Evolutionary conservation across 1,284 basidiomycete genomes (phyloP).

Genomic region (Ustilago cynodontis): DNA sequence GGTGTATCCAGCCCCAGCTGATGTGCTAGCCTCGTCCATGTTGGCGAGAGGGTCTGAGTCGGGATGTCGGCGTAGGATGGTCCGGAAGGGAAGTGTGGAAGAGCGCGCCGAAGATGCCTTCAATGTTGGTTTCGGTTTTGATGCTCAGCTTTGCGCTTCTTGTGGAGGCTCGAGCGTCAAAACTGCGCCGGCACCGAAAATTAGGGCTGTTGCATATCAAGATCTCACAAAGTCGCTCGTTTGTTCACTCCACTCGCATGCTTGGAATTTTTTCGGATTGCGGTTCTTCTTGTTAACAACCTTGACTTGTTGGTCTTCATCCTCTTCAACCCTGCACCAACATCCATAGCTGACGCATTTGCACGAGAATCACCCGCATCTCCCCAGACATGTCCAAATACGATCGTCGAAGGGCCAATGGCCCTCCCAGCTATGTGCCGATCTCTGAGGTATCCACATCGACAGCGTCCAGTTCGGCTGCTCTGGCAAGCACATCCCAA

Average conservation of each 20-base stretch:
- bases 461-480: constrained; percentile 9
- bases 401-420: constrained; percentile 50
- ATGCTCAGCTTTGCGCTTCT: constrained; percentile 12
- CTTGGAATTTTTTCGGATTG: constrained; percentile 14
- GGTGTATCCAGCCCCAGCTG: neutral
- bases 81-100: neutral
- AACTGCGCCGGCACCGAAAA: neutral
- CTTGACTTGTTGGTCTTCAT: constrained; percentile 3
- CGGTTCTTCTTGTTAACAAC: constrained; percentile 1
- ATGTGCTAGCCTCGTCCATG: constrained; percentile 20
- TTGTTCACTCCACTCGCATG: constrained; percentile 19
- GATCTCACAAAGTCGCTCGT: constrained; percentile 15
- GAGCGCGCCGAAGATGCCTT: neutral
- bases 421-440: constrained; percentile 34
- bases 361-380: neutral
- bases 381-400: constrained; percentile 29
- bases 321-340: neutral
- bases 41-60: neutral
- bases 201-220: neutral
- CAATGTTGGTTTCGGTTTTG: constrained; percentile 1
- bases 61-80: neutral
- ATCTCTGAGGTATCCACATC: constrained; percentile 20
- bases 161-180: constrained; percentile 41
- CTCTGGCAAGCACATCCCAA: constrained; percentile 17
- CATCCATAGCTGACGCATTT: neutral